phyloP scores from a whole-genome alignment of 106 monocot species.

The Agapanthus africanus region DNA sequence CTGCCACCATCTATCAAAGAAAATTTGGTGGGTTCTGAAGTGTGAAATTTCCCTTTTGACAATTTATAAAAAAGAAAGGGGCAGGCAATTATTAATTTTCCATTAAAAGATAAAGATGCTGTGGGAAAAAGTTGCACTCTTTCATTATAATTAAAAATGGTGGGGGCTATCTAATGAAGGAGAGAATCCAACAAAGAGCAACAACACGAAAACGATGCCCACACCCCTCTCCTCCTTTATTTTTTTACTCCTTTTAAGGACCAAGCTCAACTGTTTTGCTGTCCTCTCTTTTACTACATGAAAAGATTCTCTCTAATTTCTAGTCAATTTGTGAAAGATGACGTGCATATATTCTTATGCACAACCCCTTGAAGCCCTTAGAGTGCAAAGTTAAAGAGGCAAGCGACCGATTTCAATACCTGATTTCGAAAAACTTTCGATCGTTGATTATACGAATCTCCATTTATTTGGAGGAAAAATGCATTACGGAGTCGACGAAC shows the following conservation, averaged over 20 bases:
- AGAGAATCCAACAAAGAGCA: constrained; percentile 39
- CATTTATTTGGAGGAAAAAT: constrained; percentile 21
- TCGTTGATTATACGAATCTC: too few relatives aligned
- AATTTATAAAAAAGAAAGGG: background rate
- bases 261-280: constrained; percentile 23
- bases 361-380: background rate
- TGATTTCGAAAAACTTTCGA: too few relatives aligned
- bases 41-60: constrained; percentile 3
- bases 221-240: constrained; percentile 7
- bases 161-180: constrained; percentile 21
- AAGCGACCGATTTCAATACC: background rate
- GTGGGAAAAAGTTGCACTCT: constrained; percentile 20
- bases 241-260: constrained; percentile 24
- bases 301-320: constrained; percentile 43
- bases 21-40: constrained; percentile 8
- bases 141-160: constrained; percentile 27
- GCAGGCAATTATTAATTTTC: constrained; percentile 8
- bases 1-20: constrained; percentile 22
- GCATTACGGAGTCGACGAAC: background rate
- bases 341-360: constrained; percentile 30
- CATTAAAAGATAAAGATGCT: constrained; percentile 7
- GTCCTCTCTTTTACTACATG: constrained; percentile 20
- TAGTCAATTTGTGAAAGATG: constrained; percentile 22
- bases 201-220: constrained; percentile 28
- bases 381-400: background rate